A percentile compares a stretch with the other conserved stretches of the same genome.
These are phyloP conservation scores for Dipteronia dyeriana DNA, from an alignment of 345 rosid genomes.

Conservation along the genomic window DNA sequence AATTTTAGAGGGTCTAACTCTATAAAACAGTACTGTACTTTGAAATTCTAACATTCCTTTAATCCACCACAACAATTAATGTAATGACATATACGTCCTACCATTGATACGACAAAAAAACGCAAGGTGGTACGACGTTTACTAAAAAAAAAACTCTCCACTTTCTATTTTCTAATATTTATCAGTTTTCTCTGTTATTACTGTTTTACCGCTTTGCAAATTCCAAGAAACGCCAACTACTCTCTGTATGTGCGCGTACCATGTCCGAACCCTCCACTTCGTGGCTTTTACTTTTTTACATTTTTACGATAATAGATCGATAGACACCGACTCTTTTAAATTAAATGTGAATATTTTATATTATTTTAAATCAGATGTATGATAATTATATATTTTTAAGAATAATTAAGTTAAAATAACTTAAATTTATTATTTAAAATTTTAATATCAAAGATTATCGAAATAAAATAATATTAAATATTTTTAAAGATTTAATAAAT, in stretches of 20 bases:
- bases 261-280: not conserved
- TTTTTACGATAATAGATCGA: no score
- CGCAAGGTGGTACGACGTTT: slow-evolving; percentile 10
- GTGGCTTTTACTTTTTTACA: not conserved
- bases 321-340: not conserved
- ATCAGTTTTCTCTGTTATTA: not conserved
- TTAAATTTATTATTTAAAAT: no score
- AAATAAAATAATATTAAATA: no score
- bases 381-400: no score
- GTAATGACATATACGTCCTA: slow-evolving; percentile 28
- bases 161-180: not conserved
- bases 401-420: no score
- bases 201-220: slow-evolving; percentile 13
- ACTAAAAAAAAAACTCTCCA: not conserved
- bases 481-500: no score
- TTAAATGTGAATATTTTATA: slow-evolving; percentile 1
- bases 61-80: slow-evolving; percentile 5
- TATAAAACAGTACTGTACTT: slow-evolving; percentile 14
- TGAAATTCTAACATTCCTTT: slow-evolving; percentile 13
- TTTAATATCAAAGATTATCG: no score
- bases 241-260: slow-evolving; percentile 21
- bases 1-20: no score
- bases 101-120: not conserved
- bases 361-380: no score
- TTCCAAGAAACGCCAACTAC: slow-evolving; percentile 14